These are phyloP conservation scores for Macrophomina tecta DNA, from an alignment of 2,329 filamentous ascomycete species.

Conservation along the genomic window DNA sequence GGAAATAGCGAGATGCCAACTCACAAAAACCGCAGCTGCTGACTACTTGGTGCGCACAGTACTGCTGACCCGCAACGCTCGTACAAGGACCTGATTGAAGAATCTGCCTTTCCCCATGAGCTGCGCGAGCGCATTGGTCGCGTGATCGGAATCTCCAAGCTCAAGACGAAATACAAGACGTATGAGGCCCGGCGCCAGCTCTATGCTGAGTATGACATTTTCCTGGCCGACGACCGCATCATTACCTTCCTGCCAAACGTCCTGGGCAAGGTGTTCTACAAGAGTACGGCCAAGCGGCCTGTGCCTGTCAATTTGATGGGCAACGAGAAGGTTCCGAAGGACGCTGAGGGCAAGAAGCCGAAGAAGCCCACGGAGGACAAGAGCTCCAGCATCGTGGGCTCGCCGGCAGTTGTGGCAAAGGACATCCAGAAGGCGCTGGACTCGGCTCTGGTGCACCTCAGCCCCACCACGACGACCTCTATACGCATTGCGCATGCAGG, in stretches of 20 bases:
- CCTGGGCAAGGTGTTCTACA: constrained; percentile 93
- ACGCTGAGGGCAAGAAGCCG: constrained; percentile 52
- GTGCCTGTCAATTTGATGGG: constrained; percentile 78
- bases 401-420: constrained; percentile 71
- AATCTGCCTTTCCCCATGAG: constrained; percentile 63
- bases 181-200: constrained; percentile 85
- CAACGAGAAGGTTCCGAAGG: constrained; percentile 67
- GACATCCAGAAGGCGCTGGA: constrained; percentile 81
- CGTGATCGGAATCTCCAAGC: constrained; percentile 81
- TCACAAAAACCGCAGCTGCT: not conserved
- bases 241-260: constrained; percentile 72
- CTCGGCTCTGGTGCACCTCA: constrained; percentile 80
- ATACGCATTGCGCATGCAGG: constrained; percentile 78
- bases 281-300: constrained; percentile 80
- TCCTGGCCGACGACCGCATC: constrained; percentile 90
- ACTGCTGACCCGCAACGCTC: constrained; percentile 80
- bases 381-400: constrained; percentile 55
- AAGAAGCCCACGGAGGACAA: constrained; percentile 41
- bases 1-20: too few species aligned
- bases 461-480: constrained; percentile 78
- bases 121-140: constrained; percentile 57
- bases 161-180: constrained; percentile 86
- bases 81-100: constrained; percentile 87
- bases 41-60: constrained; percentile 49
- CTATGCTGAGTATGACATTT: constrained; percentile 85